phyloP scores from a whole-genome alignment of 1,284 basidiomycete genomes.

The Naganishia sp. region DNA sequence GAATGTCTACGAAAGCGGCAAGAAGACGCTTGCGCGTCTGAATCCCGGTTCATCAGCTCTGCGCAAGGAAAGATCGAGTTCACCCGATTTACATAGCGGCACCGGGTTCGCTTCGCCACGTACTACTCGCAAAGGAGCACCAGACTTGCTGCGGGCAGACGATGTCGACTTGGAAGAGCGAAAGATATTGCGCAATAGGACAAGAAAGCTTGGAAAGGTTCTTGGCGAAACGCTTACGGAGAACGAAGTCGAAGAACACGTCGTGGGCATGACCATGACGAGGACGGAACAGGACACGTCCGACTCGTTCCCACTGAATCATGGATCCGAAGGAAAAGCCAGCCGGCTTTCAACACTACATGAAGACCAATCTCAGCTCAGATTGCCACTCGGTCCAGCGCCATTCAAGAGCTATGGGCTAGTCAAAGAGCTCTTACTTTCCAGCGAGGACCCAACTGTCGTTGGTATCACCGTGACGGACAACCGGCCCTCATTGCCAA shows the following conservation, averaged over 20 bases:
- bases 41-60: not conserved
- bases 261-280: not conserved
- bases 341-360: no score
- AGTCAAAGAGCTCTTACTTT: no score
- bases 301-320: no score
- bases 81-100: not conserved
- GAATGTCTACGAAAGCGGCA: slow-evolving; percentile 6
- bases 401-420: no score
- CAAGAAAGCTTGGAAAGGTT: slow-evolving; percentile 12
- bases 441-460: not conserved
- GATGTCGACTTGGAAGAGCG: slow-evolving; percentile 5
- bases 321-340: no score
- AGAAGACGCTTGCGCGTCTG: not conserved
- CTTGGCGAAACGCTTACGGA: slow-evolving; percentile 16
- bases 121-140: not conserved
- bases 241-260: slow-evolving; percentile 9
- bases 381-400: no score
- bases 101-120: not conserved
- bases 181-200: slow-evolving; percentile 20
- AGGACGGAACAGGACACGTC: no score
- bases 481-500: not conserved
- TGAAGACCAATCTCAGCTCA: no score
- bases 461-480: no score
- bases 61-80: slow-evolving; percentile 1
- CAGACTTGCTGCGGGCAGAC: not conserved